Evolutionary conservation across 495 filamentous ascomycete genomes (phyloP).

Genomic region (Astrothelium macrocarpum): DNA sequence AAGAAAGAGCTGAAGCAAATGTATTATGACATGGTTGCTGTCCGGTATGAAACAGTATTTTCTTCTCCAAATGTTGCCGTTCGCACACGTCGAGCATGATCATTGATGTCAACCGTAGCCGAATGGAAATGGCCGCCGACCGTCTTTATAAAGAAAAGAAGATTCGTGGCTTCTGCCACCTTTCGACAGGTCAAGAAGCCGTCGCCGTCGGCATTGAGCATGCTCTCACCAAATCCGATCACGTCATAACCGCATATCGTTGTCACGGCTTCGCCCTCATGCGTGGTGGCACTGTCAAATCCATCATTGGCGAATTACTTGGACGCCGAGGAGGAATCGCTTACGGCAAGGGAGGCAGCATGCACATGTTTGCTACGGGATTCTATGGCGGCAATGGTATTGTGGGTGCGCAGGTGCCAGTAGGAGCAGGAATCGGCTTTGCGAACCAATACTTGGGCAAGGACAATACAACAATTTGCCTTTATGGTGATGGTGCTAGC

Average conservation of each 20-base stretch:
- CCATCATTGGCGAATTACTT: conserved; percentile 92
- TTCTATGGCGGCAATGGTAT: conserved; percentile 99
- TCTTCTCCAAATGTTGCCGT: neutral
- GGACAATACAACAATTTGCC: conserved; percentile 72
- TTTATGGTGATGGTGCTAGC: conserved; percentile 95
- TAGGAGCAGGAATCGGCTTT: conserved; percentile 93
- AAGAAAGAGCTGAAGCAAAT: conserved; percentile 98
- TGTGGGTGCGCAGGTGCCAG: conserved; percentile 95
- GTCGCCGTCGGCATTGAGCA: conserved; percentile 96
- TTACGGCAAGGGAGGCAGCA: conserved; percentile 96
- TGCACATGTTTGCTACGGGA: conserved; percentile 99
- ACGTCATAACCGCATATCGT: conserved; percentile 94
- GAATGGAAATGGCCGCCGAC: conserved; percentile 99
- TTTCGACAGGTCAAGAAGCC: conserved; percentile 95
- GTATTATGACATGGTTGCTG: conserved; percentile 93
- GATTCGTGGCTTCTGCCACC: conserved; percentile 97
- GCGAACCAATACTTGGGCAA: conserved; percentile 87
- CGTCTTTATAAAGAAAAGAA: conserved; percentile 99
- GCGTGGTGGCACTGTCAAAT: conserved; percentile 84
- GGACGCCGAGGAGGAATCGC: conserved; percentile 93
- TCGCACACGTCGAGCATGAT: neutral
- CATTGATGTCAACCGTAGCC: conserved; percentile 42
- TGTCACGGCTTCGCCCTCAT: conserved; percentile 98
- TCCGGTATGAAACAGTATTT: conserved; percentile 58
- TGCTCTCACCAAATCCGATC: conserved; percentile 79